Evolutionary conservation across 192 early-diverging fungal species (phyloP).

Genomic region (Mortierella hygrophila): DNA sequence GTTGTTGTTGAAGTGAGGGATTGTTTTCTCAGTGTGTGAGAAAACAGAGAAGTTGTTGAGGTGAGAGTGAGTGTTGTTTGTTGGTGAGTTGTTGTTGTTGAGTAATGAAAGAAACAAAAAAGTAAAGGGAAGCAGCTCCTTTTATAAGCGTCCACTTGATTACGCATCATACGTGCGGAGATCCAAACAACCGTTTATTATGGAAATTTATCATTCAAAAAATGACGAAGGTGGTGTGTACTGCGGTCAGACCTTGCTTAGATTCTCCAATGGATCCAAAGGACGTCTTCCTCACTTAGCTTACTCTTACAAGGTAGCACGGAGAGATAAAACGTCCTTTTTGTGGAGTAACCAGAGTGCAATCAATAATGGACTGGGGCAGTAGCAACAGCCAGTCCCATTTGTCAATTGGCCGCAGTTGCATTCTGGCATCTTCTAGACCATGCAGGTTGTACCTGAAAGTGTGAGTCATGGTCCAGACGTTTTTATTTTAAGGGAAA

Average conservation of each 20-base stretch:
- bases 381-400: not conserved
- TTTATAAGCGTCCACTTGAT: not conserved
- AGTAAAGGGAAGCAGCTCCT: not conserved
- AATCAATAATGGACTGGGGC: not conserved
- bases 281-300: not conserved
- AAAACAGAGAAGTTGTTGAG: not conserved
- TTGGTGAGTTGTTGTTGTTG: not conserved
- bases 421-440: not conserved
- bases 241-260: not conserved
- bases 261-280: conserved; percentile 9
- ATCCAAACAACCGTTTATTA: not conserved
- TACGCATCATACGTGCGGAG: not conserved
- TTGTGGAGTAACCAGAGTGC: not conserved
- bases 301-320: no score
- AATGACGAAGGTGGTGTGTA: not conserved
- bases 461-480: not conserved
- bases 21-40: not conserved
- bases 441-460: not conserved
- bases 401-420: not conserved
- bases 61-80: not conserved
- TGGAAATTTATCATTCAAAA: not conserved
- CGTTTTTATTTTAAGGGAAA: no score
- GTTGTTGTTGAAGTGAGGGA: not conserved
- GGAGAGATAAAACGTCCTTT: not conserved
- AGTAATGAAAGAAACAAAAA: not conserved